Base-by-base conservation (phyloP, 441 rosid species). In the Gossypium aridum region DNA sequence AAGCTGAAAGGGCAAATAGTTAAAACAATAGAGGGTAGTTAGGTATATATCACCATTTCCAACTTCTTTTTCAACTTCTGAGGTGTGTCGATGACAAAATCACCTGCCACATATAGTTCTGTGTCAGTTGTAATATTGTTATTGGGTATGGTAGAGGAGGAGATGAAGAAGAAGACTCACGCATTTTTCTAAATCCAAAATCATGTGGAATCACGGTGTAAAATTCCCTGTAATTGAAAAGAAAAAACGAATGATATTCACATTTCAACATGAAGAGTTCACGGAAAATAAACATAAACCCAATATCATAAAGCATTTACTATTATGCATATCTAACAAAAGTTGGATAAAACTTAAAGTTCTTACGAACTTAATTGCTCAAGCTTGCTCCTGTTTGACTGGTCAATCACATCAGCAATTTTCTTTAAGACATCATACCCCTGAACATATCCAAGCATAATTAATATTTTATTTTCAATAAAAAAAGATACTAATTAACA, bases 191-290 rank as follows among this genome's bases (percentile, higher is more conserved):
- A 80, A 91, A 94, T 54, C 97, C 99, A 64, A 94, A 91, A 81
- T 91, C 94, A 84, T 94, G 97, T 20, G 99, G 97, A 77, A 94
- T 90, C 71, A 87, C 86, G 2, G 96, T 89, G 77, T 94, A 92
- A 85, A 94, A 94, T 84, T 94, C 94, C 68, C 97, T 94, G 92
- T 81, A 83, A 79, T 53, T 71, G 72, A 77, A 47, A 62, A 39
- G 31, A 57, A 19, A 31, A 69, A 25, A 73, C 63, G 51, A 51
- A 47, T 25, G 28, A 47, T 62, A 60, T 12, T 72, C 57, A 62
- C 43, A 47, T 45, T 49, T 53, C 73, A 53, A 31, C 31, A 54
- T 2, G 17, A 4, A 53, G 26, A 53, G 47, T 17, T 53, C 47
- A 25, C 17, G 8, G 43, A n/a, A 16, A 9, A 22, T 2, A 31